phyloP scores from a whole-genome alignment of 768 basidiomycete species.

The Macrocybe gigantea region DNA sequence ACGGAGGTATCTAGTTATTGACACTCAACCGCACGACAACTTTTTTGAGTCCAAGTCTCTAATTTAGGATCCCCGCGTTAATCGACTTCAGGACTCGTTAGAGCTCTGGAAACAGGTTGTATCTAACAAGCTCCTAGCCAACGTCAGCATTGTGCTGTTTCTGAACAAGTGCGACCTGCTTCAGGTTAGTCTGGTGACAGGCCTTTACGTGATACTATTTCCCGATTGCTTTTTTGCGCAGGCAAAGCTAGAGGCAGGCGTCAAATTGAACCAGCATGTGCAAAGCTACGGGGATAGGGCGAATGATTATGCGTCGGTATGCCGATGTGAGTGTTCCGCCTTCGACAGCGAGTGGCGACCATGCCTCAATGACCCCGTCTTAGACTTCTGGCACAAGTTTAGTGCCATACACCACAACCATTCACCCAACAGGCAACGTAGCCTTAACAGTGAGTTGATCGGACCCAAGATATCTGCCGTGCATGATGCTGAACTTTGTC shows the following conservation, averaged over 20 bases:
- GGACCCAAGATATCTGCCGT: conserved; percentile 55
- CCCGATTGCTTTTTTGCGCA: conserved; percentile 19
- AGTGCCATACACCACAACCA: conserved; percentile 59
- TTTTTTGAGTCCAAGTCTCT: conserved; percentile 7
- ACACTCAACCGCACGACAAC: conserved; percentile 5
- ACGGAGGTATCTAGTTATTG: conserved; percentile 47
- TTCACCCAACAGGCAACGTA: conserved; percentile 62
- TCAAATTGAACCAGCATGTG: conserved; percentile 66
- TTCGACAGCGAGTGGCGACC: background rate
- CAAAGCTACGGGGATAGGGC: conserved; percentile 64
- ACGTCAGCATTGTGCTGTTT: conserved; percentile 77
- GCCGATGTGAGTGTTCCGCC: conserved; percentile 50
- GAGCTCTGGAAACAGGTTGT: conserved; percentile 68
- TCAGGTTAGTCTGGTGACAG: conserved; percentile 34
- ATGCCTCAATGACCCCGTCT: conserved; percentile 1
- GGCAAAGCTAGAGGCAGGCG: conserved; percentile 74
- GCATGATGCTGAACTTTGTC: conserved; percentile 16
- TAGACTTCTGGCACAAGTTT: conserved; percentile 76
- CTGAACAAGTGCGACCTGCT: conserved; percentile 79
- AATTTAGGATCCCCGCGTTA: conserved; percentile 61
- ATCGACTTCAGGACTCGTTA: conserved; percentile 77
- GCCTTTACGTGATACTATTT: background rate
- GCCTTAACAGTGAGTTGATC: no score
- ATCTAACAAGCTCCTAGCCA: conserved; percentile 64
- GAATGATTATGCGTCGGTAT: conserved; percentile 75